Evolutionary conservation across 768 basidiomycete genomes (phyloP), one percentile per base, ranked within the genome.

Genomic region (Calocybe cyanea): DNA sequence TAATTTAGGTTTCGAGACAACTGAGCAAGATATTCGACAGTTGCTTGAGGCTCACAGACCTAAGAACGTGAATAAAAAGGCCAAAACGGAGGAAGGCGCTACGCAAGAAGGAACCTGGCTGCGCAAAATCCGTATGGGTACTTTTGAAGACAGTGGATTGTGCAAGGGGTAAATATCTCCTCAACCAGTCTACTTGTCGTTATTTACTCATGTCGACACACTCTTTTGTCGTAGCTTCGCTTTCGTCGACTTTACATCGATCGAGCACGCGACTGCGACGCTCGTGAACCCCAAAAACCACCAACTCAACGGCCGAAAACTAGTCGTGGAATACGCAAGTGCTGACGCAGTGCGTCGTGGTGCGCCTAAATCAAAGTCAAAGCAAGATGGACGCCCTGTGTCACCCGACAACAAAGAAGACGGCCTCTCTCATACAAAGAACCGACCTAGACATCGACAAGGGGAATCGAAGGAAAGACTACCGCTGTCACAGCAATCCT

Each of bases 111-210:
- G 77, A 37, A 60, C 63, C 18, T 81, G 81, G 82, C 76, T 85
- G 69, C 75, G 87, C 50, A 92, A 92, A 60, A 69, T 99, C 21
- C 81, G 95, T 5, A 77, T 99, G 78, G 93, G 92, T 3, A 94
- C 93, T 14, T 99, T 99, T 54, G 92, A 97, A 62, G 95, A 99
- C 63, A 88, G 81, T 39, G 96, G 95, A 7, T 66, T 80, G 43
- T 98, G 95, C 69, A 99, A 98, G 75, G 95, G 95, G 95, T 96
- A 59, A 48, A 76, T 69, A 1, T n/a, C 20, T 28, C 19, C 24
- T 41, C 23, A 9, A 15, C 25, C 36, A 19, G 36, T 31, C 10
- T 39, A 10, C 18, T 23, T 21, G 7, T 37, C 21, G 23, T 32
- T 25, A 20, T 31, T 20, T 28, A 35, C 23, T 44, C 2, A 44